Percentiles rank a stretch among this genome's conserved stretches.
Evolutionary conservation across 2,329 filamentous ascomycete genomes (phyloP).

Genomic region (Onygenales sp.): DNA sequence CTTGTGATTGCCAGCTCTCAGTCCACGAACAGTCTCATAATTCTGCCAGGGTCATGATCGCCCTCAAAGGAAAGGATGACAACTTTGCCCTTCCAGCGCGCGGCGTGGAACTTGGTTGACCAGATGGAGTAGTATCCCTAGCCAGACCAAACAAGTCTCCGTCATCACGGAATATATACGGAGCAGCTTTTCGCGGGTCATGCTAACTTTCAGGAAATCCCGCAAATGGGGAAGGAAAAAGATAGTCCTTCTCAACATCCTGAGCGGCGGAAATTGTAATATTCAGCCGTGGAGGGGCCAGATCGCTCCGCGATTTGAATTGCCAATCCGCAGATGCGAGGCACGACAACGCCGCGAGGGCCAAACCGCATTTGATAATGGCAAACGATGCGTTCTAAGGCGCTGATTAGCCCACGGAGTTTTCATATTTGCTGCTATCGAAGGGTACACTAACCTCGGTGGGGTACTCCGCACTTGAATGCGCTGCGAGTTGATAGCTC

Average conservation of each 20-base stretch:
- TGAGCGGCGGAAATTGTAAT: constrained; percentile 7
- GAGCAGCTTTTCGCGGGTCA: constrained; percentile 42
- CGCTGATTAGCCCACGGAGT: constrained; percentile 16
- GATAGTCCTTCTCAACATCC: constrained; percentile 9
- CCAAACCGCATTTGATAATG: constrained; percentile 16
- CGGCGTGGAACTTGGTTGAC: constrained; percentile 45
- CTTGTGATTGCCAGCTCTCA: constrained; percentile 44
- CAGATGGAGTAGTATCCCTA: constrained; percentile 45
- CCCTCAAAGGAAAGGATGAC: constrained; percentile 48
- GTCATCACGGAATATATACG: constrained; percentile 47
- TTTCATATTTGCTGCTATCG: constrained; percentile 10
- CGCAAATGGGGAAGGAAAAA: constrained; percentile 5
- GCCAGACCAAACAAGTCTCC: constrained; percentile 51
- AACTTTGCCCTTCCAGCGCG: constrained; percentile 41
- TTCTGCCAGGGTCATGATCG: constrained; percentile 41
- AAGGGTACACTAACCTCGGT: constrained; percentile 26
- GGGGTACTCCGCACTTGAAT: constrained; percentile 13
- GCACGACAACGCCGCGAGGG: constrained; percentile 11
- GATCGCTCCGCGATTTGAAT: constrained; percentile 39
- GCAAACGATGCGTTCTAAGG: constrained; percentile 10
- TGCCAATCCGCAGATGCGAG: constrained; percentile 33
- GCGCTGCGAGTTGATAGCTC: neutral
- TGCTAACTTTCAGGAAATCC: constrained; percentile 19
- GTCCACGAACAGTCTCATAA: constrained; percentile 46
- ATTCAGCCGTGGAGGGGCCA: constrained; percentile 37